Evolutionary conservation across 768 basidiomycete species (phyloP).

Genomic region (Tephrocybe sp.): DNA sequence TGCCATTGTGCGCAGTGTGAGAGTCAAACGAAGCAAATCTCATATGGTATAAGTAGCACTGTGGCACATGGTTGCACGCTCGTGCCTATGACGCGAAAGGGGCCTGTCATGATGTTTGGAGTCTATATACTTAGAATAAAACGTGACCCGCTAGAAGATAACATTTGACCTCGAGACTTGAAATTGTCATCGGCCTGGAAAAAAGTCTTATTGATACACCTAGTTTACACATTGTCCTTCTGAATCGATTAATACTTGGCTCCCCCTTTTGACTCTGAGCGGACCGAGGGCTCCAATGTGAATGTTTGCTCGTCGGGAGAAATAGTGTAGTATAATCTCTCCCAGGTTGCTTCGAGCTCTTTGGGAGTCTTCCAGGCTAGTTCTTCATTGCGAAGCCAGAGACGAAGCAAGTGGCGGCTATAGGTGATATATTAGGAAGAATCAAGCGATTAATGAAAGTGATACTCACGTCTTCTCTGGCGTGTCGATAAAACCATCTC

Average conservation of each 20-base stretch:
- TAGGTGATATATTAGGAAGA: neutral
- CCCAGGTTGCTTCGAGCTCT: slow-evolving; percentile 32
- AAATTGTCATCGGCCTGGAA: no score
- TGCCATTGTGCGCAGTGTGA: neutral
- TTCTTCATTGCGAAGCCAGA: slow-evolving; percentile 37
- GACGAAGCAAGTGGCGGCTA: slow-evolving; percentile 35
- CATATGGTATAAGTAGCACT: neutral
- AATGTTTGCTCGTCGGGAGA: slow-evolving; percentile 33
- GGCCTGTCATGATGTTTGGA: neutral
- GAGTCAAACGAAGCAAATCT: neutral
- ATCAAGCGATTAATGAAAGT: neutral
- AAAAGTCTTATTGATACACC: no score
- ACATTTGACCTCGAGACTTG: no score
- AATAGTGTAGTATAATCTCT: slow-evolving; percentile 29
- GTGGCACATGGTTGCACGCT: no score
- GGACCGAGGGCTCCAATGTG: slow-evolving; percentile 33
- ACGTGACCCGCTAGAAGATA: no score
- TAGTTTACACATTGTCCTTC: no score
- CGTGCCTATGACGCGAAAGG: neutral
- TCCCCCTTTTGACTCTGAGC: slow-evolving; percentile 12
- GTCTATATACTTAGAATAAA: no score
- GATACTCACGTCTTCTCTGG: slow-evolving; percentile 33
- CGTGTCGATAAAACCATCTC: slow-evolving; percentile 38
- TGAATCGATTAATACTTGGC: no score
- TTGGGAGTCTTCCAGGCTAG: slow-evolving; percentile 34